phyloP scores from a whole-genome alignment of 345 rosid genomes.

The Eucalyptus curtisii region DNA sequence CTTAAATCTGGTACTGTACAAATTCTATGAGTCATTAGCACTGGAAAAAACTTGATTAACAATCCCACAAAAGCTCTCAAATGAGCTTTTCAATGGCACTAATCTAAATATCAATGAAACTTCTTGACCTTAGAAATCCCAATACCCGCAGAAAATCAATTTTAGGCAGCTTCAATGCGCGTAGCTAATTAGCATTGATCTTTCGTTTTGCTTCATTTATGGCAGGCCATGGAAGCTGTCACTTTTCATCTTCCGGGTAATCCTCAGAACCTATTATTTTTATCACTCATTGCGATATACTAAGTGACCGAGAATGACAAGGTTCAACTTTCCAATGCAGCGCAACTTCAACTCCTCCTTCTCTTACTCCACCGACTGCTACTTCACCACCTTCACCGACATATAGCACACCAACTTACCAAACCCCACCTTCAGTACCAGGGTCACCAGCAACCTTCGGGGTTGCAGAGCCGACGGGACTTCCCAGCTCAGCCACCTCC shows the following conservation, averaged over 20 bases:
- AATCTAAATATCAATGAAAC: not conserved
- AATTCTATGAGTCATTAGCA: not conserved
- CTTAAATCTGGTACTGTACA: not conserved
- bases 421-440: slow-evolving; percentile 24
- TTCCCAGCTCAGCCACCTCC: slow-evolving; percentile 61
- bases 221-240: slow-evolving; percentile 86
- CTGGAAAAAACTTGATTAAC: not conserved
- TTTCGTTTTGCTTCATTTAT: not conserved
- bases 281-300: not conserved
- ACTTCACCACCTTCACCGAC: slow-evolving; percentile 9
- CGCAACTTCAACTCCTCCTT: slow-evolving; percentile 14
- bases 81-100: not conserved
- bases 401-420: not conserved
- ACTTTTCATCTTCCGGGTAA: slow-evolving; percentile 30
- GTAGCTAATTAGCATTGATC: not conserved
- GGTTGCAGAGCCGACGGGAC: slow-evolving; percentile 70
- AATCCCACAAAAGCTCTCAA: not conserved
- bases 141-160: not conserved
- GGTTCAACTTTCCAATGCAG: slow-evolving; percentile 23
- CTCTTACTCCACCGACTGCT: slow-evolving; percentile 3
- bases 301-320: not conserved
- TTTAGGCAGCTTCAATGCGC: not conserved
- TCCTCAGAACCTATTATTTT: not conserved
- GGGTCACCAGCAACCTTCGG: slow-evolving; percentile 46
- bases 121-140: not conserved